Evolutionary conservation across 768 basidiomycete species (phyloP), one percentile per base, ranked within the genome.

Genomic region (Collybiopsis luxurians): DNA sequence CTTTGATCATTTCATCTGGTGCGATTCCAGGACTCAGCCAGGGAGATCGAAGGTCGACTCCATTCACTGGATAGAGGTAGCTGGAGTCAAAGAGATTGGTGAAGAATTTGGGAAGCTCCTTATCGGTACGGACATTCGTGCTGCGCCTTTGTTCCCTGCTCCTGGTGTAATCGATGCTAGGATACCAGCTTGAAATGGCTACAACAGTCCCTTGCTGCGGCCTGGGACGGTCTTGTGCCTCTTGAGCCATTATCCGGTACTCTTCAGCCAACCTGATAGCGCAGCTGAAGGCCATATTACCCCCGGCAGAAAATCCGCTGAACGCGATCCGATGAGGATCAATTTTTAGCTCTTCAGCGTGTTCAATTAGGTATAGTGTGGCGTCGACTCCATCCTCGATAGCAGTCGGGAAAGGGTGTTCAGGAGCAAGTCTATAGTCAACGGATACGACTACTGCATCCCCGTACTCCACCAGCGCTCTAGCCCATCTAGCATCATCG

Each of bases 401-500:
- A 23, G 69, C 69, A 4, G 65, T 71, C 10, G 69, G 69, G 42
- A 73, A 71, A 12, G 67, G 69, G 42, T 66, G 27, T 36, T 71
- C 69, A n/a, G 71, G 71, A 7, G 69, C 69, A 15, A 71, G 69
- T 57, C 69, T 63, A 59, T 71, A 72, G 46, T 71, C 68, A 31
- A 69, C 68, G 15, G 65, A 69, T 27, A 60, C 66, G 12, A 72
- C 69, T 5, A 71, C 65, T 51, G 42, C 49, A 19, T 58, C 51
- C 7, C 39, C 51, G 34, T 46, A 55, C 26, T 55, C 39, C 5
- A 55, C 54, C 4, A 55, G 28, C 19, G 54, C 54, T 46, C 54
- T 42, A 24, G 54, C 54, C 54, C 54, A 55, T 38, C 44, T 28
- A 12, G 54, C 54, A 39, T 55, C 44, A 24, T 55, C 54, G 15